A percentile compares a stretch with the other conserved stretches of the same genome.
phyloP scores from a whole-genome alignment of 306 rosid genomes.

The Vicia sativa region DNA sequence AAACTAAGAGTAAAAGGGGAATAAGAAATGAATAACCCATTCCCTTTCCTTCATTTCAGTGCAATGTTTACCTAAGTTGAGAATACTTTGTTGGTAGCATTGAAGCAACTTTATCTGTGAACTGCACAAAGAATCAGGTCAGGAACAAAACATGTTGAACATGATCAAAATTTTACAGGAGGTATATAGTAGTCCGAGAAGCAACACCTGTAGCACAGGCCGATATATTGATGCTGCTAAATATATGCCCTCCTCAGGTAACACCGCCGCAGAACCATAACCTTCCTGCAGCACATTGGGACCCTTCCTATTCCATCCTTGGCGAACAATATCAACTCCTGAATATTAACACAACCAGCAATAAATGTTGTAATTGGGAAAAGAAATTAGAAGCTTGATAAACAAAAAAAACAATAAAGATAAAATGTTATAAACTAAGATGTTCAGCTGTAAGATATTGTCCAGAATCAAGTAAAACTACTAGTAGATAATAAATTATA shows the following conservation, averaged over 20 bases:
- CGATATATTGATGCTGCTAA: slow-evolving; percentile 93
- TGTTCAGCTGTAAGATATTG: slow-evolving; percentile 20
- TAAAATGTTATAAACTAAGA: too few relatives aligned
- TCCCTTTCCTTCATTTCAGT: not conserved
- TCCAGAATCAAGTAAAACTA: slow-evolving; percentile 19
- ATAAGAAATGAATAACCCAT: too few relatives aligned
- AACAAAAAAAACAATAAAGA: too few relatives aligned
- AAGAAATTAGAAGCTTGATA: slow-evolving; percentile 22
- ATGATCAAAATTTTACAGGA: slow-evolving; percentile 24
- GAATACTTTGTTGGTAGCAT: slow-evolving; percentile 89
- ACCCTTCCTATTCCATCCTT: slow-evolving; percentile 95
- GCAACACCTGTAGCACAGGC: slow-evolving; percentile 90
- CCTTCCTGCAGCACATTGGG: slow-evolving; percentile 90
- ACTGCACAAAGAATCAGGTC: slow-evolving; percentile 61
- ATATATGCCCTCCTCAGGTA: slow-evolving; percentile 99
- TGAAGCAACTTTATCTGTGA: slow-evolving; percentile 88
- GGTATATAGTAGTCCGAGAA: slow-evolving; percentile 30
- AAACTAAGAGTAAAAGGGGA: too few relatives aligned
- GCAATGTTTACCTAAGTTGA: slow-evolving; percentile 71
- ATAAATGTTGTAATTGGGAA: slow-evolving; percentile 34
- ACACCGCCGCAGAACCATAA: slow-evolving; percentile 94
- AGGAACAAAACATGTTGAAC: slow-evolving; percentile 38
- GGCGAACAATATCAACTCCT: slow-evolving; percentile 96
- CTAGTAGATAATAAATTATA: not conserved
- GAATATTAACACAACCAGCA: slow-evolving; percentile 41